Conservation (phyloP, 2,329 filamentous ascomycete species). For the Truncatella angustata region DNA sequence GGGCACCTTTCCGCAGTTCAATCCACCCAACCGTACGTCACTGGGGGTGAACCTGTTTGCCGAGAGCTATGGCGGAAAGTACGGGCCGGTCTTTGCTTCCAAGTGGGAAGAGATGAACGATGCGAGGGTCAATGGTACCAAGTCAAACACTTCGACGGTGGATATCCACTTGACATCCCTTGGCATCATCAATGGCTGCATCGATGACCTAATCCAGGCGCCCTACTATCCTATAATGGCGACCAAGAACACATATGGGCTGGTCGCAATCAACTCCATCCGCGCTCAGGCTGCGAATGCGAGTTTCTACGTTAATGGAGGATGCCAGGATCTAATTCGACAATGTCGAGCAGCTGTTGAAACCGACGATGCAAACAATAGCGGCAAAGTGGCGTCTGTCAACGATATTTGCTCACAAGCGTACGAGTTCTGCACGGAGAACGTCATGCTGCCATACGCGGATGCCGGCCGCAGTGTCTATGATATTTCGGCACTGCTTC, state of each 20-base stretch:
- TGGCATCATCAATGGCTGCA: conserved; percentile 69
- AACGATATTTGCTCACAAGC: conserved; percentile 57
- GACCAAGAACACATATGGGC: conserved; percentile 64
- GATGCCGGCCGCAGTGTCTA: conserved; percentile 21
- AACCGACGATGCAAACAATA: conserved; percentile 50
- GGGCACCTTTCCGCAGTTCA: conserved; percentile 56
- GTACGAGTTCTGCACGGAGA: conserved; percentile 49
- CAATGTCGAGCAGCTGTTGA: conserved; percentile 38
- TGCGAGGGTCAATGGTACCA: conserved; percentile 46
- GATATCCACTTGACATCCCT: conserved; percentile 61
- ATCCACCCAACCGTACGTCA: conserved; percentile 39
- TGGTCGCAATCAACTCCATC: conserved; percentile 51
- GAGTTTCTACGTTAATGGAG: conserved; percentile 39
- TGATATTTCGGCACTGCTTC: conserved; percentile 30
- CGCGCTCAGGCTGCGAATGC: conserved; percentile 44
- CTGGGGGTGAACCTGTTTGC: conserved; percentile 64
- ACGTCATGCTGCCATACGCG: conserved; percentile 50
- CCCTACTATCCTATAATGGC: conserved; percentile 57
- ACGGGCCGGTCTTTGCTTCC: conserved; percentile 63
- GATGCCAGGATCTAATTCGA: conserved; percentile 30
- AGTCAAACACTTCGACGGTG: conserved; percentile 36
- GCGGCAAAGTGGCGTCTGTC: conserved; percentile 52
- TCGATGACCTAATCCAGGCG: conserved; percentile 63
- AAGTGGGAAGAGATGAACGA: conserved; percentile 62
- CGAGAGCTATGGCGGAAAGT: conserved; percentile 70